Evolutionary conservation across 441 rosid genomes (phyloP).

Genomic region (Aquilaria agallochum): DNA sequence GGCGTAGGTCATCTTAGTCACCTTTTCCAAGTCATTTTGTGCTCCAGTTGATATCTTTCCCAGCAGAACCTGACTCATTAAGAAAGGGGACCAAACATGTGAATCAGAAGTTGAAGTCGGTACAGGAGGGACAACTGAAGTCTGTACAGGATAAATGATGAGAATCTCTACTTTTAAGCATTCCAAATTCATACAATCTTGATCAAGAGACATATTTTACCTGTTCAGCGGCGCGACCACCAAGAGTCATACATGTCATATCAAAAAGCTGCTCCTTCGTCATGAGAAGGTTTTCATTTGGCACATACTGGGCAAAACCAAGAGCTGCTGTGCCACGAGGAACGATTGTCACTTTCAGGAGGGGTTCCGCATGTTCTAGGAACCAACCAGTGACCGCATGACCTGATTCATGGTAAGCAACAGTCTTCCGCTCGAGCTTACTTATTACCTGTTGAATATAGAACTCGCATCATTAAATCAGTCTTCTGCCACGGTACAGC

Average conservation of each 20-base stretch:
- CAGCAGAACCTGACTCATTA: slow-evolving; percentile 44
- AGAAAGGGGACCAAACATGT: background rate
- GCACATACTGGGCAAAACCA: slow-evolving; percentile 79
- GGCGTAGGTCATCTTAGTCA: slow-evolving; percentile 73
- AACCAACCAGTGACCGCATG: slow-evolving; percentile 80
- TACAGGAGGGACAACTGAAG: background rate
- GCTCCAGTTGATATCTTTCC: slow-evolving; percentile 77
- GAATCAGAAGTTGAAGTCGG: background rate
- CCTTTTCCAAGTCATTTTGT: slow-evolving; percentile 72
- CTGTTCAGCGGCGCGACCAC: slow-evolving; percentile 84
- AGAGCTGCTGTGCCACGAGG: slow-evolving; percentile 83
- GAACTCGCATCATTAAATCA: no score
- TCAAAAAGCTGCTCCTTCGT: slow-evolving; percentile 80
- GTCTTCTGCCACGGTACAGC: no score
- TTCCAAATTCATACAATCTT: background rate
- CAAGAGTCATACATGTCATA: slow-evolving; percentile 80
- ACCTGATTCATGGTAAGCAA: slow-evolving; percentile 78
- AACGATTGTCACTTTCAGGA: slow-evolving; percentile 71
- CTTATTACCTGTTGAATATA: slow-evolving; percentile 60
- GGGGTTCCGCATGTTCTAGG: slow-evolving; percentile 73
- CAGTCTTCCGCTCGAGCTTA: slow-evolving; percentile 64
- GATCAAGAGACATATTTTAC: slow-evolving; percentile 19
- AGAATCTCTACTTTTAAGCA: background rate
- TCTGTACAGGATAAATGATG: no score
- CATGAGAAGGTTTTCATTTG: slow-evolving; percentile 74